Evolutionary conservation across 2,329 filamentous ascomycete genomes (phyloP).

Genomic region (Cadophora luteo-olivacea): DNA sequence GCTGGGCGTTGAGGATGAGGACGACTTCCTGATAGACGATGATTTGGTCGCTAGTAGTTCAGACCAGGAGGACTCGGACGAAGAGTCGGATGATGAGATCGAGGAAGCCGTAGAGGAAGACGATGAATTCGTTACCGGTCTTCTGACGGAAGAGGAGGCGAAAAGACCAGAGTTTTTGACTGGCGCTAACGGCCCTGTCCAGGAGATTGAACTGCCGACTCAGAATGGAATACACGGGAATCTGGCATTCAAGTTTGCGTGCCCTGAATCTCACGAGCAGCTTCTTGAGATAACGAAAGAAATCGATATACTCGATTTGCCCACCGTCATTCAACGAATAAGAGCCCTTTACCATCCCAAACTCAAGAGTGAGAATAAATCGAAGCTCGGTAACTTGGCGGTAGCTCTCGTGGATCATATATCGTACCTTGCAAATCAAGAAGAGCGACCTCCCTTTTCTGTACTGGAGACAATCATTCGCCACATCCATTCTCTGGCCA

Average conservation of each 20-base stretch:
- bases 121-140: slow-evolving; percentile 75
- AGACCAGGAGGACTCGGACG: slow-evolving; percentile 64
- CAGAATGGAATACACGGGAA: slow-evolving; percentile 53
- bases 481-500: slow-evolving; percentile 91
- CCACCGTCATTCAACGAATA: slow-evolving; percentile 85
- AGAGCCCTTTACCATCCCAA: slow-evolving; percentile 92
- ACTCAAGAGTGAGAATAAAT: slow-evolving; percentile 83
- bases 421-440: slow-evolving; percentile 53
- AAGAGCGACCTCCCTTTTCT: slow-evolving; percentile 61
- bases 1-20: slow-evolving; percentile 86
- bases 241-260: slow-evolving; percentile 84
- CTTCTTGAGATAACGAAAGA: slow-evolving; percentile 69
- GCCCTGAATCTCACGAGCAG: slow-evolving; percentile 79
- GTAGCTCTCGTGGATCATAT: slow-evolving; percentile 69
- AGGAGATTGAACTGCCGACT: slow-evolving; percentile 48
- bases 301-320: slow-evolving; percentile 69
- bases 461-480: slow-evolving; percentile 82
- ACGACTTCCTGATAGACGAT: slow-evolving; percentile 91
- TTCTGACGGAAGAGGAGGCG: slow-evolving; percentile 65
- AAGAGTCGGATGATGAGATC: slow-evolving; percentile 54
- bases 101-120: slow-evolving; percentile 57
- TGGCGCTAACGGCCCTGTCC: slow-evolving; percentile 52
- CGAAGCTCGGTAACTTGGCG: slow-evolving; percentile 74
- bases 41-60: slow-evolving; percentile 86
- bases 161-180: slow-evolving; percentile 58